Conservation (phyloP, 495 filamentous ascomycete genomes). For the Xylaria grammica region DNA sequence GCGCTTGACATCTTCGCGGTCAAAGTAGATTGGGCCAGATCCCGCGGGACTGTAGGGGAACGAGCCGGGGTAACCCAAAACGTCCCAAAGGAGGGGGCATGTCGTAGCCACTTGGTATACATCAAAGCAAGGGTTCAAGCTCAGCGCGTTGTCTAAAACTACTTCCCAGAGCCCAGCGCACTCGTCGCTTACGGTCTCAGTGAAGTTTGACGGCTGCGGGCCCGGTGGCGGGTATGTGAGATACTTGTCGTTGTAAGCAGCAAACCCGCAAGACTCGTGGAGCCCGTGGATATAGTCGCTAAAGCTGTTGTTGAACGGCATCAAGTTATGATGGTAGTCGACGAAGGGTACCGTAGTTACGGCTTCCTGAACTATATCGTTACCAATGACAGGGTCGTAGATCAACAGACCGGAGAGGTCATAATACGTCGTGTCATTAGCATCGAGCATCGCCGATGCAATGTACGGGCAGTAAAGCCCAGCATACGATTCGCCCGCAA, state of each 20-base stretch:
- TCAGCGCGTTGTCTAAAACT: conserved; percentile 59
- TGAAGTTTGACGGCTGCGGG: conserved; percentile 54
- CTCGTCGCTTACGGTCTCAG: conserved; percentile 40
- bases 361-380: conserved; percentile 56
- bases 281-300: conserved; percentile 61
- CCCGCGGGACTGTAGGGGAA: conserved; percentile 58
- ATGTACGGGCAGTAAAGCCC: conserved; percentile 84
- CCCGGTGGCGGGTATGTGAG: conserved; percentile 72
- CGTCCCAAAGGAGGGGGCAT: conserved; percentile 76
- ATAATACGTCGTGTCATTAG: conserved; percentile 69
- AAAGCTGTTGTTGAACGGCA: conserved; percentile 73
- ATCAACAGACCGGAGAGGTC: conserved; percentile 71
- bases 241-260: conserved; percentile 65
- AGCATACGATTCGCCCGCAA: conserved; percentile 75
- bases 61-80: conserved; percentile 73
- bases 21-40: conserved; percentile 70
- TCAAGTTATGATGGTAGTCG: conserved; percentile 67
- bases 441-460: conserved; percentile 75
- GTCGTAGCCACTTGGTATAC: conserved; percentile 76
- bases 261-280: conserved; percentile 71
- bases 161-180: conserved; percentile 55
- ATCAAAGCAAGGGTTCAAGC: conserved; percentile 83
- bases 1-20: conserved; percentile 74
- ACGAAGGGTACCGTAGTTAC: conserved; percentile 68
- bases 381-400: conserved; percentile 72